phyloP scores from a whole-genome alignment of 345 rosid genomes.

The Heritiera fomes region DNA sequence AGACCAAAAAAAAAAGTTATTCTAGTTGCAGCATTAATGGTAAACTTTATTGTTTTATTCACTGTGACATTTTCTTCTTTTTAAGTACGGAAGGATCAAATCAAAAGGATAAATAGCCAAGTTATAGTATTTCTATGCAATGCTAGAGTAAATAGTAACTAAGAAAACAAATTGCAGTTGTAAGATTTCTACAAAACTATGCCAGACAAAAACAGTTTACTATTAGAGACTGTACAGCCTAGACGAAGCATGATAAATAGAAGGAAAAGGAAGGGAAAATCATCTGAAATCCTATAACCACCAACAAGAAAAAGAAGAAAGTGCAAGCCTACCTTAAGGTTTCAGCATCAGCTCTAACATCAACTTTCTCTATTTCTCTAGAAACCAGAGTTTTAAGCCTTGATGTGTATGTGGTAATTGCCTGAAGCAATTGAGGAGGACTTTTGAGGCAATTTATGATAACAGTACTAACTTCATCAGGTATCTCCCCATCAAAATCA shows the following conservation, averaged over 20 bases:
- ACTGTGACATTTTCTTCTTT: not conserved
- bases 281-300: not conserved
- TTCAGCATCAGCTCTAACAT: slow-evolving; percentile 94
- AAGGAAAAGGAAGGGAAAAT: slow-evolving; percentile 2
- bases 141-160: not conserved
- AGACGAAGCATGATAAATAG: slow-evolving; percentile 14
- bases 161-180: not conserved
- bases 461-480: slow-evolving; percentile 67
- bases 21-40: not conserved
- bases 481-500: slow-evolving; percentile 80
- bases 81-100: not conserved
- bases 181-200: not conserved
- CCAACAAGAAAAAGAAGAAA: slow-evolving; percentile 11
- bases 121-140: not conserved
- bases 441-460: slow-evolving; percentile 61
- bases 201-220: not conserved
- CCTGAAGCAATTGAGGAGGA: slow-evolving; percentile 84
- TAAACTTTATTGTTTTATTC: not conserved
- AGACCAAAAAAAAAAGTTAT: not conserved
- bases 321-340: slow-evolving; percentile 48
- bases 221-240: slow-evolving; percentile 5
- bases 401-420: slow-evolving; percentile 66
- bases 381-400: slow-evolving; percentile 65
- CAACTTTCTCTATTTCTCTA: slow-evolving; percentile 83
- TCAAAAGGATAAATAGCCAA: not conserved